phyloP scores from a whole-genome alignment of 345 rosid species.

The Salix purpurea region DNA sequence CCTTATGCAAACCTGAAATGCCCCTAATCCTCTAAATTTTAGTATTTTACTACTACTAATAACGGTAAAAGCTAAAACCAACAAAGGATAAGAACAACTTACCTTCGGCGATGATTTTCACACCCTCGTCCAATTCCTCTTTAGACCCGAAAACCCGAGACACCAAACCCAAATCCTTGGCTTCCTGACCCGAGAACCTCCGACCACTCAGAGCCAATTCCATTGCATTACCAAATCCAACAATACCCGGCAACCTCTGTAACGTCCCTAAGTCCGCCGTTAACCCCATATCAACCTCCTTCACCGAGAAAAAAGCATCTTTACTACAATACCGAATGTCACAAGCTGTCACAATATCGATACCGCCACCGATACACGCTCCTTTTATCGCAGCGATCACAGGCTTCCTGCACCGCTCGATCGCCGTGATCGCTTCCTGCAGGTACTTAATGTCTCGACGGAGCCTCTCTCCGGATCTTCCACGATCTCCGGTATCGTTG shows the following conservation, averaged over 20 bases:
- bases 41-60: too few species aligned
- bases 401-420: constrained; percentile 79
- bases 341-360: constrained; percentile 71
- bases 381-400: constrained; percentile 68
- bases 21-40: background rate
- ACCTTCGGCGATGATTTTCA: constrained; percentile 58
- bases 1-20: too few species aligned
- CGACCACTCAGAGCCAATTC: constrained; percentile 72
- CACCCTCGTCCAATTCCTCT: constrained; percentile 48
- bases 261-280: constrained; percentile 87
- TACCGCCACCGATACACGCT: constrained; percentile 72
- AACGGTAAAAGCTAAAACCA: background rate
- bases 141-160: constrained; percentile 61
- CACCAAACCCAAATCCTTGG: constrained; percentile 68
- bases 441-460: constrained; percentile 53
- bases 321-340: constrained; percentile 63
- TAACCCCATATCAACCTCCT: constrained; percentile 77
- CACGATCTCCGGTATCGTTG: constrained; percentile 34
- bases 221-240: constrained; percentile 66
- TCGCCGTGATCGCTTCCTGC: constrained; percentile 70
- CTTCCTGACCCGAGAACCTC: constrained; percentile 58
- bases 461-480: constrained; percentile 44
- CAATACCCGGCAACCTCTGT: constrained; percentile 69
- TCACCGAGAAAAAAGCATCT: constrained; percentile 65
- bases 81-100: constrained; percentile 1